Base-by-base conservation (phyloP, 2,329 filamentous ascomycete species). In the Neonectria punicea region DNA sequence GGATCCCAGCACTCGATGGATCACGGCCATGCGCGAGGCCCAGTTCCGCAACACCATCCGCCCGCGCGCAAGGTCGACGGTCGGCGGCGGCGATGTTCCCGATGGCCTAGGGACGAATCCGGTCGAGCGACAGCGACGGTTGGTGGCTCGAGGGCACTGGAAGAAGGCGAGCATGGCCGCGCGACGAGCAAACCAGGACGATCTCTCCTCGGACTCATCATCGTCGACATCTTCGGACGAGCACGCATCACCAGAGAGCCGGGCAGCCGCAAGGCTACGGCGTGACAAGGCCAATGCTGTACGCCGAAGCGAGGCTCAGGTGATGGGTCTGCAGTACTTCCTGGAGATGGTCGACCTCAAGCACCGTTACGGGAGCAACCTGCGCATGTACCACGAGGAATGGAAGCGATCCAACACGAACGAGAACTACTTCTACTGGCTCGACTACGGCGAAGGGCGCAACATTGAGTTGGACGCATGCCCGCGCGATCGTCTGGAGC, bases 341-440 rank as follows among this genome's bases (percentile, higher is more conserved):
- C 83, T 89, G 13, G 87, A 97, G 74, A 94, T 97, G 91, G 90
- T 95, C 8, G 92, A 96, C 76, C 81, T 90, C 51, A 94, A 97
- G 78, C 94, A 98, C 76, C 88, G 94, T 4, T 97, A 97, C 74
- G 94, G 94, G 4, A 91, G 90, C 58, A 97, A 96, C 70, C 79
- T 97, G 55, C 85, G 92, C 34, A 86, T 88, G 34, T 98, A 97
- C 72, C 94, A 98, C 74, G 87, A 89, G 64, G 89, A 92, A 69
- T 98, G 94, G 94, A 93, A 93, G 77, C 88, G 86, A 65, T 83
- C 88, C 1, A 84, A 92, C 30, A 95, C 93, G 0, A 87, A 89
- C 5, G 91, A 97, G 76, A 97, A 96, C 75, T 98, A 94, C 84
- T 97, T 97, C 78, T 95, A 94, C 80, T 97, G 94, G 94, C 84